Evolutionary conservation across 108 stramenopile species (phyloP).

Genomic region (Schizochytrium sp.): DNA sequence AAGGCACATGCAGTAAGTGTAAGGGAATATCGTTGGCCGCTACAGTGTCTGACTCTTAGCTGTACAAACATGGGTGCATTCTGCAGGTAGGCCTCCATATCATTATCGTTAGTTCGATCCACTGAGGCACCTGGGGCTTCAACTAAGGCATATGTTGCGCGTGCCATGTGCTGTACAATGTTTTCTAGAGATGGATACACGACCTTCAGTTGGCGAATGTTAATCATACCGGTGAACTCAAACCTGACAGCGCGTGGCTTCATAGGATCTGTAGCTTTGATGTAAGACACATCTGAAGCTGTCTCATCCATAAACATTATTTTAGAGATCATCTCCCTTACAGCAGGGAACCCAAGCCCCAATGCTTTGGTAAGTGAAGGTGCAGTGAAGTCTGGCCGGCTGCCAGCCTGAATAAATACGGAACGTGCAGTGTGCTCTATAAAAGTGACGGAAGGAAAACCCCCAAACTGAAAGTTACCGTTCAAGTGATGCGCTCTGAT

Average conservation of each 20-base stretch:
- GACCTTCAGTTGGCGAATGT: neutral
- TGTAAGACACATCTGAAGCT: neutral
- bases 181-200: neutral
- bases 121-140: neutral
- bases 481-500: neutral
- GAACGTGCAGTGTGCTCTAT: neutral
- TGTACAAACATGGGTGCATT: neutral
- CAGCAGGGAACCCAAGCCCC: neutral
- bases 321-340: neutral
- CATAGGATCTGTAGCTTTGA: neutral
- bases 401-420: neutral
- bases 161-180: conserved; percentile 23
- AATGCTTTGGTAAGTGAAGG: neutral
- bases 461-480: conserved; percentile 1
- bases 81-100: neutral
- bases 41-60: neutral
- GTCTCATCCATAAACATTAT: neutral
- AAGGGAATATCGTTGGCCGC: neutral
- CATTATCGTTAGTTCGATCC: neutral
- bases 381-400: neutral
- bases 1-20: neutral
- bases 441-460: neutral
- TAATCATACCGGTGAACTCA: conserved; percentile 14
- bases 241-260: neutral
- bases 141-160: neutral